Base-by-base conservation (phyloP, 1,139 yeast species). In the Saccharomyces hybrid region DNA sequence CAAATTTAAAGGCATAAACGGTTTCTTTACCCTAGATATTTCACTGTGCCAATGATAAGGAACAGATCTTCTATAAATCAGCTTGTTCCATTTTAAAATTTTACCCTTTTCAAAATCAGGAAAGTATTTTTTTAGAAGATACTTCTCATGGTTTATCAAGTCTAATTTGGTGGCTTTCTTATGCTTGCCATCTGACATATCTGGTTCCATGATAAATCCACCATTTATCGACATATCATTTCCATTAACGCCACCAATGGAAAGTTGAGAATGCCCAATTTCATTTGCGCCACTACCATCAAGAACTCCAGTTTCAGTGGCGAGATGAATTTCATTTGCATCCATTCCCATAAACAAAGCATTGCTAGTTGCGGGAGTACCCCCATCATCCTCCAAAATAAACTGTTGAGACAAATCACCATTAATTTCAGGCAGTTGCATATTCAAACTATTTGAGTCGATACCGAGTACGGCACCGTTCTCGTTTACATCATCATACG, bases 81-180 rank as follows among this genome's bases (percentile, higher is more conserved):
- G 53, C 49, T 60, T 64, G 46, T 68, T 68, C 67, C 71, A 61
- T 52, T 64, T 67, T 20, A 68, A 52, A 6, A 61, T 57, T 52
- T 64, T 64, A 13, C 70, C 71, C 51, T 60, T 65, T 27, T 61
- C 63, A 44, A 67, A 64, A 47, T 62, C 62, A 2, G 72, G 71
- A 51, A 67, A 69, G 54, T 68, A 68, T 23, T 64, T 63, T 42
- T 58, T 61, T 31, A 67, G 51, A 16, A 67, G 50, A 38, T 38
- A 38, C 26, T 38, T 38, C 16, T 38, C 44, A 6, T 38, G 44
- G 16, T 34, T 26, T 25, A 38, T 28, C 29, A 61, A 53, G 46
- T 62, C 59, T 48, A 66, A 66, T 50, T 68, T 62, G 6, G 58
- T 59, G 5, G 58, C 59, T 27, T 52, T 52, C 46, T 58, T 58